These are phyloP conservation scores for Austroboletus eburneus DNA, from an alignment of 768 basidiomycete genomes.

Conservation along the genomic window DNA sequence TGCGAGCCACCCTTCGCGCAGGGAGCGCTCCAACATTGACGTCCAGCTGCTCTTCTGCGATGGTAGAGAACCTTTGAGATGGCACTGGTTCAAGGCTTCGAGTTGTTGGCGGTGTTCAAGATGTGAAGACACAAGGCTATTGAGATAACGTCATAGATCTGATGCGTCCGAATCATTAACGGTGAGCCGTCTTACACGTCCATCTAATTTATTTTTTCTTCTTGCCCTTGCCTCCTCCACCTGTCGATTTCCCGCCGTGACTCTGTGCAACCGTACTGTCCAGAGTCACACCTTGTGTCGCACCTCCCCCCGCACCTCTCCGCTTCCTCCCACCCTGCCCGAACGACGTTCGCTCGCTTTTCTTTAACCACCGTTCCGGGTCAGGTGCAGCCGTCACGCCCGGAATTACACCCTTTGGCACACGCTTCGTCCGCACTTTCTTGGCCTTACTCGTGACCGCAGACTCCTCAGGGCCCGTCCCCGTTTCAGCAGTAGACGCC, in stretches of 20 bases:
- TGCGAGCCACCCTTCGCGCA: constrained; percentile 13
- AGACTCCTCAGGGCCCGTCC: constrained; percentile 32
- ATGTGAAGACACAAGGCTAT: no score
- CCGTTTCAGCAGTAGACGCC: constrained; percentile 21
- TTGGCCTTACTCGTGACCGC: constrained; percentile 36
- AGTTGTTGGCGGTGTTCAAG: background rate
- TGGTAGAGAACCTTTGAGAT: background rate
- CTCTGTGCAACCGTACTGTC: constrained; percentile 20
- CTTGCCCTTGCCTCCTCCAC: constrained; percentile 54
- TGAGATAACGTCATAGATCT: constrained; percentile 25
- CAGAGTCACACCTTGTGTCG: constrained; percentile 60
- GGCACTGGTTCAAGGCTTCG: background rate
- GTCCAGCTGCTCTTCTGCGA: background rate
- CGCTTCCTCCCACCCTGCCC: constrained; percentile 47
- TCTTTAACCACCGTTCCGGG: constrained; percentile 87
- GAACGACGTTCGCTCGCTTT: constrained; percentile 68
- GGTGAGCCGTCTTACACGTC: constrained; percentile 17
- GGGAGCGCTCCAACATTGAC: constrained; percentile 2
- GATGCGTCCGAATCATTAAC: constrained; percentile 24
- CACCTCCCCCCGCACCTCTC: constrained; percentile 48
- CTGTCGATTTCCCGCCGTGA: constrained; percentile 32
- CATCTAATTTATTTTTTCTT: constrained; percentile 56
- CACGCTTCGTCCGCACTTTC: constrained; percentile 59
- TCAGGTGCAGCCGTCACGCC: constrained; percentile 81
- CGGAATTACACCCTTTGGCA: constrained; percentile 71